These are phyloP conservation scores for Sporisorium graminicola DNA, from an alignment of 1,284 basidiomycete species.

Conservation along the genomic window DNA sequence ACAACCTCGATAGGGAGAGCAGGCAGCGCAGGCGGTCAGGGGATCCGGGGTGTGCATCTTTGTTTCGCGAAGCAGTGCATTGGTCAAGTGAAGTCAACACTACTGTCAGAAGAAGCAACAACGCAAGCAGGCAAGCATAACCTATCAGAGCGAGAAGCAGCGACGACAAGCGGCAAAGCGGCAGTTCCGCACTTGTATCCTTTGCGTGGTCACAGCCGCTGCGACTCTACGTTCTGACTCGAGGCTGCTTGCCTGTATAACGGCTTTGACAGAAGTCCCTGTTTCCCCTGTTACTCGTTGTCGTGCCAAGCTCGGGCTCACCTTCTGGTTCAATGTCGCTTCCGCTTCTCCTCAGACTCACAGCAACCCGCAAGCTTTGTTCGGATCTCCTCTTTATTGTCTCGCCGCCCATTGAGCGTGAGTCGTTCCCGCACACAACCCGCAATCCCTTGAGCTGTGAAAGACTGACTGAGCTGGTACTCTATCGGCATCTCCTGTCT, in stretches of 20 bases:
- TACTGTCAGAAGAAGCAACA: background rate
- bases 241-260: slow-evolving; percentile 3
- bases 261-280: background rate
- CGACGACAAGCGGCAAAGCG: background rate
- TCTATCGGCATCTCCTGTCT: background rate
- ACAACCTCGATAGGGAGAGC: background rate
- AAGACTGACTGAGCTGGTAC: slow-evolving; percentile 6
- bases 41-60: background rate
- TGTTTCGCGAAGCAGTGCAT: background rate
- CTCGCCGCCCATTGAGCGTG: slow-evolving; percentile 5
- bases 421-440: slow-evolving; percentile 7
- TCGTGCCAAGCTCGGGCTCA: background rate
- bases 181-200: background rate
- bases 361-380: slow-evolving; percentile 26
- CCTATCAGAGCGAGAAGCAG: background rate
- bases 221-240: background rate
- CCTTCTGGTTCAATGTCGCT: background rate
- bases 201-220: background rate
- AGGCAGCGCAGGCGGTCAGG: background rate
- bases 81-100: background rate
- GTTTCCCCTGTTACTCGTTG: background rate
- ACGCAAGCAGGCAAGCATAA: background rate
- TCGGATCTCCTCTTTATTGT: slow-evolving; percentile 13
- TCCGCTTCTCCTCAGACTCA: background rate
- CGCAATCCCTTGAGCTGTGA: background rate